These are phyloP conservation scores for Mycena filopes DNA, from an alignment of 768 basidiomycete species.

Conservation along the genomic window DNA sequence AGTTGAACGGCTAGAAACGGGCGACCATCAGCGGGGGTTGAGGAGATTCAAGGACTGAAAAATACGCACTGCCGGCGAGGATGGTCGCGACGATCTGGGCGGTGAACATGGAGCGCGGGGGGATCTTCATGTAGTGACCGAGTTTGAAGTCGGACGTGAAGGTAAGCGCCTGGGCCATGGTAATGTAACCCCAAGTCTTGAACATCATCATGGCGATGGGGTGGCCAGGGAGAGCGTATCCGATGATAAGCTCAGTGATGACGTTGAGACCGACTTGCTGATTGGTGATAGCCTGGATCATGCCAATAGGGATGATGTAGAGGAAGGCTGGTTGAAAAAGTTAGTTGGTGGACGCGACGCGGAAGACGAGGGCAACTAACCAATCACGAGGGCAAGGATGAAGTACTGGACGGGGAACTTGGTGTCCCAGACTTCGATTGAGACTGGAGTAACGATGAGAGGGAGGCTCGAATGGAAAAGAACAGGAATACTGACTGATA, in stretches of 20 bases:
- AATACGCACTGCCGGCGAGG: slow-evolving; percentile 62
- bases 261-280: slow-evolving; percentile 64
- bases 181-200: slow-evolving; percentile 69
- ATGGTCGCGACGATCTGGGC: slow-evolving; percentile 74
- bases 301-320: slow-evolving; percentile 67
- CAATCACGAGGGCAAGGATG: slow-evolving; percentile 46
- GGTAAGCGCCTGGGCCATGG: slow-evolving; percentile 55
- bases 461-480: background rate
- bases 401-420: slow-evolving; percentile 61
- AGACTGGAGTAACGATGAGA: slow-evolving; percentile 48
- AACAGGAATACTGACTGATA: slow-evolving; percentile 45
- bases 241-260: slow-evolving; percentile 71
- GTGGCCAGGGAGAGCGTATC: slow-evolving; percentile 52
- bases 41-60: background rate
- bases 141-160: slow-evolving; percentile 86
- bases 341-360: background rate
- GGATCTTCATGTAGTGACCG: slow-evolving; percentile 82
- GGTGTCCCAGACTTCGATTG: slow-evolving; percentile 61
- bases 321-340: slow-evolving; percentile 38
- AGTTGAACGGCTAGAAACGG: slow-evolving; percentile 61
- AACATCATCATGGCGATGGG: slow-evolving; percentile 80
- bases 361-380: slow-evolving; percentile 35
- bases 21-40: background rate
- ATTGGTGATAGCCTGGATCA: slow-evolving; percentile 65
- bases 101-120: slow-evolving; percentile 79